These are phyloP conservation scores for Fusarium keratoplasticum DNA, from an alignment of 2,329 filamentous ascomycete species.

Conservation along the genomic window DNA sequence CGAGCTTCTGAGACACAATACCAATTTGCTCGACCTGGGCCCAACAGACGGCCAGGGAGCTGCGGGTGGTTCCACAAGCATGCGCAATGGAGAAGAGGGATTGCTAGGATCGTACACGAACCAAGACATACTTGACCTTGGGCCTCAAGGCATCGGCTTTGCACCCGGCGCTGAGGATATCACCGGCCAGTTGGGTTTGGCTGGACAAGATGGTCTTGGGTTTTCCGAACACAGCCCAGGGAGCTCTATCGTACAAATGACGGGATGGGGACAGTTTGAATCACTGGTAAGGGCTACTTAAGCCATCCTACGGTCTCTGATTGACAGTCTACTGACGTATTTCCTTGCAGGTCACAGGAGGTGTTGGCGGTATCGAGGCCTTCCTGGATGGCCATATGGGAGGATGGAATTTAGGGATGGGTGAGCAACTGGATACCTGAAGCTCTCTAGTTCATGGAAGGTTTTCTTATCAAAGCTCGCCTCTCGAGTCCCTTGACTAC, in stretches of 20 bases:
- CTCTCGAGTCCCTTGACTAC: too few species aligned
- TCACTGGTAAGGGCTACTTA: constrained; percentile 7
- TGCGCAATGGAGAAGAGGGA: background rate
- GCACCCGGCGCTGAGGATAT: background rate
- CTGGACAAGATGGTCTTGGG: constrained; percentile 9
- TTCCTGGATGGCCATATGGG: constrained; percentile 20
- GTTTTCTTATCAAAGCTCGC: background rate
- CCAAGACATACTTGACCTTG: background rate
- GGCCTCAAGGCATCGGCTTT: background rate
- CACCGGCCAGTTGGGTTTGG: background rate
- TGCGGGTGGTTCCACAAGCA: background rate
- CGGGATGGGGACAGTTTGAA: constrained; percentile 43
- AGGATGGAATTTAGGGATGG: constrained; percentile 24
- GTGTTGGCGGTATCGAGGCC: constrained; percentile 18
- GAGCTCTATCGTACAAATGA: constrained; percentile 5
- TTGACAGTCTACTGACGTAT: background rate
- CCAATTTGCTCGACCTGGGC: constrained; percentile 10
- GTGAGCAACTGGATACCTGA: background rate
- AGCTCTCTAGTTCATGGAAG: background rate
- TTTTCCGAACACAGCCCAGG: constrained; percentile 1
- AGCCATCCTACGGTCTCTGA: background rate
- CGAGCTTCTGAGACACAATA: constrained; percentile 42
- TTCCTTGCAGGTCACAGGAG: constrained; percentile 18
- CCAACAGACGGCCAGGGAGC: background rate
- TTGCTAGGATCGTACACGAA: background rate